Percentiles rank a stretch among this genome's conserved stretches.
Evolutionary conservation across 257 asterid genomes (phyloP).

Genomic region (Handroanthus guayacan): DNA sequence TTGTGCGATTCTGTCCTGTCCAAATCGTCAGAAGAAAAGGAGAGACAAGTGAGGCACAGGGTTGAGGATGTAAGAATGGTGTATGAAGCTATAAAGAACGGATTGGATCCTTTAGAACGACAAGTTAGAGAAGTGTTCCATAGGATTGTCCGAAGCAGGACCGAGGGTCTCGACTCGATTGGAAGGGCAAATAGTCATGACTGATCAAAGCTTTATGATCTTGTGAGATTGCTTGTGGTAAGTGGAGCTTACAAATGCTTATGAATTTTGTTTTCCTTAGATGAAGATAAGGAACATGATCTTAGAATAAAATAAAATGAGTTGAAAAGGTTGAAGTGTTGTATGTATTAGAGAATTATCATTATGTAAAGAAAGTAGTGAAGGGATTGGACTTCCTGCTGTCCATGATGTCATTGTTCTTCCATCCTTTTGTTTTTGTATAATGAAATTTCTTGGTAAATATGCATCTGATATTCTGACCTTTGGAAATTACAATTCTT

Average conservation of each 20-base stretch:
- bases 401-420: conserved; percentile 33
- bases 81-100: conserved; percentile 59
- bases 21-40: conserved; percentile 73
- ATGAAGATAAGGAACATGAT: conserved; percentile 32
- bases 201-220: conserved; percentile 28
- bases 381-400: conserved; percentile 37
- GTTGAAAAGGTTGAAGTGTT: conserved; percentile 11
- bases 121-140: conserved; percentile 83
- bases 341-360: conserved; percentile 25
- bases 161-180: conserved; percentile 65
- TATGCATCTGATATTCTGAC: conserved; percentile 10
- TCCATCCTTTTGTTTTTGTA: conserved; percentile 15
- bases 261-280: conserved; percentile 38
- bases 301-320: conserved; percentile 40
- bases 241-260: conserved; percentile 37
- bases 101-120: conserved; percentile 84
- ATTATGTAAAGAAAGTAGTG: conserved; percentile 42
- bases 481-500: conserved; percentile 22
- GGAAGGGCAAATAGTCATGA: conserved; percentile 48
- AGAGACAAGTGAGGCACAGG: conserved; percentile 66
- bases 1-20: conserved; percentile 60
- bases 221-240: conserved; percentile 40
- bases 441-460: conserved; percentile 34
- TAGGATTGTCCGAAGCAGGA: conserved; percentile 77
- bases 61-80: conserved; percentile 64